phyloP scores from a whole-genome alignment of 208 protist species.

The Leptomonas seymouri region DNA sequence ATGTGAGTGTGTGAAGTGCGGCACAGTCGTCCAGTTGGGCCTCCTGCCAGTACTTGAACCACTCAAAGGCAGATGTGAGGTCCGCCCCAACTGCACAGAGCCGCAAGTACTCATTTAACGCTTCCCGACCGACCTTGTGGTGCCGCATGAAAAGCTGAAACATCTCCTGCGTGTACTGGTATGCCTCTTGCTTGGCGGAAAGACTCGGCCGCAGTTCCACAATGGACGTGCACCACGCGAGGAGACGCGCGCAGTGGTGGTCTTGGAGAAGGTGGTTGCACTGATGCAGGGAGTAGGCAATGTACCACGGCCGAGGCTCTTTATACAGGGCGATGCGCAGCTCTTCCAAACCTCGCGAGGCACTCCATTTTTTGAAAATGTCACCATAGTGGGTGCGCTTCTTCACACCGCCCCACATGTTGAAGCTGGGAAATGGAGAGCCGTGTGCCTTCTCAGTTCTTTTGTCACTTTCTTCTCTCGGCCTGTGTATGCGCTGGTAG shows the following conservation, averaged over 20 bases:
- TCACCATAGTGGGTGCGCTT: slow-evolving; percentile 64
- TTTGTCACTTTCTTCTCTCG: too few species aligned
- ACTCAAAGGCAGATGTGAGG: slow-evolving; percentile 81
- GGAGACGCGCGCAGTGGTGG: slow-evolving; percentile 73
- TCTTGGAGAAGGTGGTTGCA: slow-evolving; percentile 78
- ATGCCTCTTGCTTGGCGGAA: slow-evolving; percentile 57
- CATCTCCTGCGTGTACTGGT: slow-evolving; percentile 81
- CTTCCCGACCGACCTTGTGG: slow-evolving; percentile 70
- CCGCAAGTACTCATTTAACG: slow-evolving; percentile 75
- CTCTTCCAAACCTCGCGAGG: slow-evolving; percentile 62
- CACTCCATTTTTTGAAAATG: slow-evolving; percentile 76
- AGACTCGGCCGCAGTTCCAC: slow-evolving; percentile 51
- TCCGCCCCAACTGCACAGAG: slow-evolving; percentile 81
- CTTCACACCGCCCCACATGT: slow-evolving; percentile 91
- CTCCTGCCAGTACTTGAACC: slow-evolving; percentile 87
- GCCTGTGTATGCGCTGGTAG: too few species aligned
- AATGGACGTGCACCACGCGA: slow-evolving; percentile 79
- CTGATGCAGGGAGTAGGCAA: slow-evolving; percentile 72
- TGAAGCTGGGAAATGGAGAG: slow-evolving; percentile 17
- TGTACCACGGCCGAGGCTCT: slow-evolving; percentile 87
- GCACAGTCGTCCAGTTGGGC: slow-evolving; percentile 30
- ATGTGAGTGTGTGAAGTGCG: slow-evolving; percentile 43
- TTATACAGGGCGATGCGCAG: slow-evolving; percentile 61
- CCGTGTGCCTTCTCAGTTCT: not conserved
- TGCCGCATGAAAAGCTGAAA: slow-evolving; percentile 71